Base-by-base conservation (phyloP, 176 grass and related monocot species). In the Poa annua region DNA sequence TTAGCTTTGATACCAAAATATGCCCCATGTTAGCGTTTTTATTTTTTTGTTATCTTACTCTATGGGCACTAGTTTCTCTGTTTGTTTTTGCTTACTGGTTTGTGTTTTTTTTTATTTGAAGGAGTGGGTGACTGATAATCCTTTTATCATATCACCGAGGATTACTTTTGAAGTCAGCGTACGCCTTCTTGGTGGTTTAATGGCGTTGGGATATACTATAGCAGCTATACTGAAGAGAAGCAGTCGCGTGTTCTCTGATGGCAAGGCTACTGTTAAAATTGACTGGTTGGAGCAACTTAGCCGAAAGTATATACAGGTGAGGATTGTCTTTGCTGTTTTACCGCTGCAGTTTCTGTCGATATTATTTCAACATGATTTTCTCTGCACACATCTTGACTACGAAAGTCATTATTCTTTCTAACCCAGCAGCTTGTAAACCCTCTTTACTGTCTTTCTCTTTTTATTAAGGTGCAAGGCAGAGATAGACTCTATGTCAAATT, bases 111-210 rank as follows among this genome's bases (percentile, higher is more conserved):
- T 14, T 14, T 87, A 52, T 42, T 71, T 45, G 55, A 89, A 99
- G 97, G 93, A 99, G 82, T 99, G 91, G 97, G 91, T 99, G 71
- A 94, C 91, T 11, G 97, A 99, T 68, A 93, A 86, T 88, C 87
- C 93, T 76, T 99, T 99, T 84, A 96, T 99, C 44, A 99, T 99
- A 89, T 99, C 97, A 78, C 97, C 93, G 39, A 96, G 97, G 81
- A 99, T 99, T 85, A 90, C 91, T 87, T 99, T 99, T 88, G 93
- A 99, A 92, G 97, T 99, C 77, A 99, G 89, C 52, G 97, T 99
- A 50, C 91, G 93, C 25, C 97, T 99, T 96, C 91, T 99, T 87
- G 93, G 93, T 83, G 97, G 97, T 85, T 88, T 99, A 73, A 99
- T 99, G 97, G 91, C 97, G 1, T 78, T 99, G 77, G 97, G 97